Base-by-base conservation (phyloP, 192 early-diverging fungal genomes). In the Pilaira anomala region DNA sequence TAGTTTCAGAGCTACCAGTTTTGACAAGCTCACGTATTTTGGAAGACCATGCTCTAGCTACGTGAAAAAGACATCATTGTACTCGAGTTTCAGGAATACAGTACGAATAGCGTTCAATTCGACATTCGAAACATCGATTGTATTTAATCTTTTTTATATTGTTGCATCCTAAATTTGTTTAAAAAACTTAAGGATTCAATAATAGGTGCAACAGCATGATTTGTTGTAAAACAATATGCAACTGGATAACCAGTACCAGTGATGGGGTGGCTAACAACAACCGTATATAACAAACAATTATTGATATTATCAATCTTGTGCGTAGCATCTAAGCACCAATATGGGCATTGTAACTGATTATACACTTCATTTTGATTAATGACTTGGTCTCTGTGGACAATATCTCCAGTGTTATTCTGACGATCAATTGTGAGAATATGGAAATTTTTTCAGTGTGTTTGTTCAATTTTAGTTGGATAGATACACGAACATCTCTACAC, bases 21-120 rank as follows among this genome's bases (percentile, higher is more conserved):
- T 33, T 54, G n/a, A 28, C 29, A n/a, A 3, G 3, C n/a, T 28
- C 28, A 12, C 30, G 52, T 16, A 54, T 16, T n/a, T 54, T 54
- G 2, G 9, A 19, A 3, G 19, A 13, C 52, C 52, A 54, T 16
- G 24, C 52, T 12, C 52, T 2, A 21, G 52, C 30, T 7, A 54
- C 52, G 30, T 54, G 52, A 33, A 46, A 51, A 7, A 56, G 36
- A 39, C 53, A 56, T 14, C 53, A 36, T 9, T 56, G 53, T 33
- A 56, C 18, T 56, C 16, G 1, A 21, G 53, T 16, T 40, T 40
- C 16, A 1, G 53, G 53, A 33, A 18, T 40, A 33, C 53, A 12
- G 28, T 19, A 3, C 7, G 19, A 5, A 56, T 56, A 3, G 53
- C 30, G 18, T 52, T 52, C 3, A 52, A n/a, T 28, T 52, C 50